phyloP scores from a whole-genome alignment of 2,329 filamentous ascomycete genomes.

The Cercospora sp. region DNA sequence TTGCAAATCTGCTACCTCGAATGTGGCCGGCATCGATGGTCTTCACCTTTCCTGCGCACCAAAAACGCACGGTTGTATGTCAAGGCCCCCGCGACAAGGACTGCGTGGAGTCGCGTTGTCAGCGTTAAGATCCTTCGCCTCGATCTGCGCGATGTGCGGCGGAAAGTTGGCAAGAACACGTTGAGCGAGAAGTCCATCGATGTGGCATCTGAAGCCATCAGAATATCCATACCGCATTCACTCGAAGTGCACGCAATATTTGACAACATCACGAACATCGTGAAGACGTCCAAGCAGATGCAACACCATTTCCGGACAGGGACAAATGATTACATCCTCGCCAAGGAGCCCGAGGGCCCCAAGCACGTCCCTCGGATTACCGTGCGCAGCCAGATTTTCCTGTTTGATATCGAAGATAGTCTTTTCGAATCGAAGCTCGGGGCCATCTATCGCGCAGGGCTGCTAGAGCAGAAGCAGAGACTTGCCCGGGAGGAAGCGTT shows the following conservation, averaged over 20 bases:
- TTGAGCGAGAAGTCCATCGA: constrained; percentile 81
- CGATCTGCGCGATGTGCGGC: constrained; percentile 75
- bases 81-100: constrained; percentile 77
- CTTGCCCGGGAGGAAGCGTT: constrained; percentile 89
- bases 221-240: constrained; percentile 86
- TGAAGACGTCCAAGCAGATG: constrained; percentile 87
- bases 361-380: constrained; percentile 86
- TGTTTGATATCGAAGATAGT: constrained; percentile 94
- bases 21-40: constrained; percentile 82
- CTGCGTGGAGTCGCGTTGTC: constrained; percentile 81
- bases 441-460: constrained; percentile 85
- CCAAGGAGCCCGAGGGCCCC: constrained; percentile 80
- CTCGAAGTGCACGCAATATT: constrained; percentile 84
- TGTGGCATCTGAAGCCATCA: constrained; percentile 78
- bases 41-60: constrained; percentile 74
- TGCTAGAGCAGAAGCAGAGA: constrained; percentile 86
- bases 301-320: constrained; percentile 88
- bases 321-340: constrained; percentile 82
- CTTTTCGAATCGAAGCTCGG: constrained; percentile 97
- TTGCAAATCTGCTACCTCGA: constrained; percentile 82
- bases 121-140: constrained; percentile 79
- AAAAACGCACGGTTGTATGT: constrained; percentile 83
- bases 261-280: constrained; percentile 87
- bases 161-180: constrained; percentile 57
- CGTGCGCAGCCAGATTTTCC: constrained; percentile 73